Evolutionary conservation across 352 stramenopile genomes (phyloP), one percentile per base, ranked within the genome.

Genomic region (Phytophthora chlamydospora): DNA sequence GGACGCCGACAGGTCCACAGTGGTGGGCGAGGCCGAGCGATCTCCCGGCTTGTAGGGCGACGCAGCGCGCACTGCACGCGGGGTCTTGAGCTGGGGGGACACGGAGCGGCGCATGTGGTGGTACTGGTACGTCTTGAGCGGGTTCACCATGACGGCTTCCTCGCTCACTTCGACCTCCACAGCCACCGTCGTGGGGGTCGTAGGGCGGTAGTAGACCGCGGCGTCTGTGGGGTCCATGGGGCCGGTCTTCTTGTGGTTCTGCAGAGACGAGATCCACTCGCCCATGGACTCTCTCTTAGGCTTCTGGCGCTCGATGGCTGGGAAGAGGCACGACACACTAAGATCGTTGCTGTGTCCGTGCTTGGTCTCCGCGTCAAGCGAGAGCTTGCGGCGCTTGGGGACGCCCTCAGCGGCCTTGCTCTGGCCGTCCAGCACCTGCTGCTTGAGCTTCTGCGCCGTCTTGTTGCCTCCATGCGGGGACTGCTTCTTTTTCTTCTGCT

Each of bases 1-100:
- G 16, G 83, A 91, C 24, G 78, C 78, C 33, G 72, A 80, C 21
- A 91, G 56, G 40, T 91, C 83, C 35, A 87, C 70, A n/a, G 53
- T 52, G 8, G 47, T 58, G 6, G 62, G 58, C 7, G 68, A 76
- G 21, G 41, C 60, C 21, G 68, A 62, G 31, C 54, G 64, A 21
- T 75, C 47, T 24, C 73, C 24, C 31, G 65, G 72, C 56, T 80
- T 80, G 44, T 73, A 78, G 12, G 68, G 66, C 31, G 69, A 66
- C 14, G 62, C 38, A 44, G 66, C 54, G 34, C 58, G 48, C n/a
- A 66, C 48, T 53, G 47, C 47, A 5, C 41, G 62, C 4, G 48
- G 50, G 24, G 53, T 66, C 58, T 72, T 68, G 0, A 69, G 11
- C 36, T 64, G 58, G 9, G 62, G 63, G 5, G 71, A 74, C 24